These are phyloP conservation scores for Echria macrotheca DNA, from an alignment of 495 filamentous ascomycete genomes.

Conservation along the genomic window DNA sequence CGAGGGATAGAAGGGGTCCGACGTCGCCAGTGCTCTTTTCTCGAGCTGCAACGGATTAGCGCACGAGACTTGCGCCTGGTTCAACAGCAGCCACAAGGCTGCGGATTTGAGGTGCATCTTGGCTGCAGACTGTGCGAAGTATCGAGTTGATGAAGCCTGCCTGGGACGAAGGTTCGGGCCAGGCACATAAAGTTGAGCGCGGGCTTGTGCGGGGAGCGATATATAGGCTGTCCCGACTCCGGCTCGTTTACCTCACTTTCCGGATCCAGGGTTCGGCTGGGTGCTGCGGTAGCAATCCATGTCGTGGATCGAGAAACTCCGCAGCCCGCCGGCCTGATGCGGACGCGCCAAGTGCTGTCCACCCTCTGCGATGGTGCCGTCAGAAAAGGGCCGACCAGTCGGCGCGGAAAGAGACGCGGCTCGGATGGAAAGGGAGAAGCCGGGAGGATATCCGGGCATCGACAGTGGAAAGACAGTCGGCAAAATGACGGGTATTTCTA, in stretches of 20 bases:
- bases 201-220: slow-evolving; percentile 4
- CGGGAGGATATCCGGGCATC: no score
- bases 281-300: slow-evolving; percentile 3
- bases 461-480: no score
- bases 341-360: background rate
- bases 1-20: slow-evolving; percentile 69
- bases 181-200: background rate
- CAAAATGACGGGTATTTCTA: no score
- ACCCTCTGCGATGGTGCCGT: background rate
- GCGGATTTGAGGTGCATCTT: slow-evolving; percentile 23
- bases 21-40: slow-evolving; percentile 27
- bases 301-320: background rate
- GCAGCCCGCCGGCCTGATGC: background rate
- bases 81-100: slow-evolving; percentile 15
- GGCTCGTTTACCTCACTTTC: slow-evolving; percentile 1
- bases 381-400: slow-evolving; percentile 7
- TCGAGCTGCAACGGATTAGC: slow-evolving; percentile 24
- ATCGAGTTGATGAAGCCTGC: slow-evolving; percentile 13
- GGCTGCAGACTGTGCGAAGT: slow-evolving; percentile 11
- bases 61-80: slow-evolving; percentile 7
- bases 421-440: slow-evolving; percentile 4
- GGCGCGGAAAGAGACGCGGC: background rate
- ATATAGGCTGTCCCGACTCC: background rate
- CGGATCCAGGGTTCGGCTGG: background rate
- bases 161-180: slow-evolving; percentile 4